A percentile compares a stretch with the other conserved stretches of the same genome.
phyloP scores from a whole-genome alignment of 2,329 filamentous ascomycete species.

The Monosporascus sp. region DNA sequence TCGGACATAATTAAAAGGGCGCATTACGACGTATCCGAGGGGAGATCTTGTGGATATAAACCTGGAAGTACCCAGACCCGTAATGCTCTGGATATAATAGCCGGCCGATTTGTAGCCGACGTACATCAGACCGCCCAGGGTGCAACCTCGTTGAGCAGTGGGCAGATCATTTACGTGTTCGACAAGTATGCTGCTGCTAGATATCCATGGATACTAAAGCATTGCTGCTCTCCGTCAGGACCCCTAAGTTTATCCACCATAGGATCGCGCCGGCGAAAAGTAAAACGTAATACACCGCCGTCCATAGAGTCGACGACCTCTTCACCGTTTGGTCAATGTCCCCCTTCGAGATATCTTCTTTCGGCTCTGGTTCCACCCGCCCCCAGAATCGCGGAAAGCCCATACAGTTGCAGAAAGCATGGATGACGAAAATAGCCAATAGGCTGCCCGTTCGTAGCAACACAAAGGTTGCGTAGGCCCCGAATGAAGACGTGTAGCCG shows the following conservation, averaged over 20 bases:
- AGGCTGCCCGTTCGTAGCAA: constrained; percentile 82
- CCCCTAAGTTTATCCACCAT: constrained; percentile 69
- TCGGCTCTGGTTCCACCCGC: constrained; percentile 50
- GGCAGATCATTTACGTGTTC: background rate
- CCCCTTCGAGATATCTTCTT: constrained; percentile 15
- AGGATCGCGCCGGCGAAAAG: constrained; percentile 64
- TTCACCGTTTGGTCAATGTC: constrained; percentile 18
- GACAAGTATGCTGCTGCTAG: constrained; percentile 7
- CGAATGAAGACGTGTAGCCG: constrained; percentile 85
- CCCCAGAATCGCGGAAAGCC: constrained; percentile 86
- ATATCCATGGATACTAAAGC: constrained; percentile 35
- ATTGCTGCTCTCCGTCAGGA: constrained; percentile 60
- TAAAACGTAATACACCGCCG: constrained; percentile 71
- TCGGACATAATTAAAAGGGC: too few species aligned
- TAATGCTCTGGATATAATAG: too few species aligned
- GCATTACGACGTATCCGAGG: too few species aligned
- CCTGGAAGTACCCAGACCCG: too few species aligned
- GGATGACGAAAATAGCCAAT: constrained; percentile 66
- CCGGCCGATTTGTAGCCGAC: constrained; percentile 8
- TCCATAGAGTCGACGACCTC: constrained; percentile 53
- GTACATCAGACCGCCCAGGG: constrained; percentile 15
- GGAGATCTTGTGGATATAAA: too few species aligned
- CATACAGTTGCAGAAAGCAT: constrained; percentile 89
- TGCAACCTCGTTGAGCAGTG: background rate
- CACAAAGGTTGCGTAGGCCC: constrained; percentile 86